Base-by-base conservation (phyloP, 768 basidiomycete species). In the Russula griseocarnosa region DNA sequence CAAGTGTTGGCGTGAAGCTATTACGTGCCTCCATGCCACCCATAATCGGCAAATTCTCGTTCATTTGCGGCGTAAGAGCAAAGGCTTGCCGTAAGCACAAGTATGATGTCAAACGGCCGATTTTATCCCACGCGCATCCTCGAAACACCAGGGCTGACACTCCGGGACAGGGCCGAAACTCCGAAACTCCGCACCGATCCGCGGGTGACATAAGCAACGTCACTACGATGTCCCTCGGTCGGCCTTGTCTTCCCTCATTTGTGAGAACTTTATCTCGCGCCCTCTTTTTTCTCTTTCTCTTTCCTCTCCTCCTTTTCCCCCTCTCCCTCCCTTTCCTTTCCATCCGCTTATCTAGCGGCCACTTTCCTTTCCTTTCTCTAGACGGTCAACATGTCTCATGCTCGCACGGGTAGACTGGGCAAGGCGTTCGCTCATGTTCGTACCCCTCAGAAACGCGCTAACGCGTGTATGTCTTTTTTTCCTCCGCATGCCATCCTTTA, bases 41-140 rank as follows among this genome's bases (percentile, higher is more conserved):
- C 93, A 98, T 98, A 76, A 95, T 88, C 7, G 94, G 93, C 93
- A 96, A 95, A 14, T 94, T 96, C 14, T 97, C 89, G 70, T 98
- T 94, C 96, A 98, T 98, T 90, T 96, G 65, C 18, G 57, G 34
- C 13, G 51, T 3, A 30, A 30, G 16, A 34, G 13, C 47, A 26
- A 49, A 40, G 53, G 5, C 9, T 42, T 2, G 40, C 18, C 54
- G 26, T 4, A 81, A 89, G 69, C 68, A 95, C 94, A 36, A 98
- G 82, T 66, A 98, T 92, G 68, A 97, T 88, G 74, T 97, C 92
- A 71, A 92, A 97, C n/a, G 89, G 91, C 71, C 83, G 84, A 69
- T 77, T 81, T 70, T 84, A 85, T 51, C 82, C 78, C 5, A 88
- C 81, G 54, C 92, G 79, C 63, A n/a, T n/a, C n/a, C n/a, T n/a